Base-by-base conservation (phyloP, 2,329 filamentous ascomycete species). In the Achaetomium macrosporum region DNA sequence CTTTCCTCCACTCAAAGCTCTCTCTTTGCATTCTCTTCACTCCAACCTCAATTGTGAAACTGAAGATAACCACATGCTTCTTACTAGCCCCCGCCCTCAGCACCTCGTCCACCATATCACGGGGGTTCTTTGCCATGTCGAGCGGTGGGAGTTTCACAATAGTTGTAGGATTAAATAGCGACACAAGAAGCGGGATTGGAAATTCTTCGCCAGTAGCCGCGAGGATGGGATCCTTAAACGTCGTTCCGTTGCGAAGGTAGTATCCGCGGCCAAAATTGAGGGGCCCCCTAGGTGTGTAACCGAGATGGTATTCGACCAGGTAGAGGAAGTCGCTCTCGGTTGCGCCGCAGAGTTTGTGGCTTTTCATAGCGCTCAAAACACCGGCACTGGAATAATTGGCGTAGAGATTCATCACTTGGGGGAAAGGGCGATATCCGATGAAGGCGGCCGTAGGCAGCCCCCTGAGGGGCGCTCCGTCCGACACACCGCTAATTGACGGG, bases 181-280 rank as follows among this genome's bases (percentile, higher is more conserved):
- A 36, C 25, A 48, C 25, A 1, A 54, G 25, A n/a, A 49, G 13
- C 3, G 44, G 46, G 7, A 52, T 1, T 7, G n/a, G 49, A 11
- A 46, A 50, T 10, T 54, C 45, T 17, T 58, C 48, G 35, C 56
- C 56, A 2, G 48, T 43, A 15, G 56, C 53, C 9, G 56, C 50
- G 17, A 58, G 47, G 12, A 58, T 48, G 17, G 54, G 44, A n/a
- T 42, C 45, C 30, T 43, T 41, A 35, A 33, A 29, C n/a, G 19
- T 40, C 16, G 47, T 51, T 1, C 56, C 56, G 42, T 56, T 54
- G 36, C 48, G 56, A 1, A 58, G 54, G 44, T 56, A 56, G 47
- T 42, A 48, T 10, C 56, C 56, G n/a, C 43, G 56, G 31, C 48
- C 47, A 30, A 54, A 56, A 33, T 50, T 12, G 36, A 58, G 54